A percentile compares a stretch with the other conserved stretches of the same genome.
Conservation (phyloP, 495 filamentous ascomycete genomes). For the Lepraria neglecta region DNA sequence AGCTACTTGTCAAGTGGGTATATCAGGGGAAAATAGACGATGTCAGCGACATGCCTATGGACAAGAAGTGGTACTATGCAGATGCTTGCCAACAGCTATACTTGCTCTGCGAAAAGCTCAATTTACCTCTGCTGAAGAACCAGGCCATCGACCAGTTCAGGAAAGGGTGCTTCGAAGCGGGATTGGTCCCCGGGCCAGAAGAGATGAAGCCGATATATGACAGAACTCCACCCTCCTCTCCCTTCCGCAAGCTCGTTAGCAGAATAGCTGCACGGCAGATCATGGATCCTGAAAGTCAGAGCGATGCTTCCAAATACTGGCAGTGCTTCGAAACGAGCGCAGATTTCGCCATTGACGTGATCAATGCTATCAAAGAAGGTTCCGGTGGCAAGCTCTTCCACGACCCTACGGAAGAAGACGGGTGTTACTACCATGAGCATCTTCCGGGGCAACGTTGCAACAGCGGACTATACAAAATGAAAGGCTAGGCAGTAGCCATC, state of each 20-base stretch:
- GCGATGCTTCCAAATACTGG: slow-evolving; percentile 38
- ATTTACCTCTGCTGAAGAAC: slow-evolving; percentile 42
- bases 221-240: slow-evolving; percentile 32
- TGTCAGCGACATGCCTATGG: slow-evolving; percentile 35
- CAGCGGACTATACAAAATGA: neutral
- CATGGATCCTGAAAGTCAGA: slow-evolving; percentile 44
- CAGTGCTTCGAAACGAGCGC: slow-evolving; percentile 40
- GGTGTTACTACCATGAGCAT: slow-evolving; percentile 44
- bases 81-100: slow-evolving; percentile 46
- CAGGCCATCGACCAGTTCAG: slow-evolving; percentile 46
- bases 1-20: slow-evolving; percentile 47
- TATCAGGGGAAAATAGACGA: slow-evolving; percentile 46
- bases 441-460: slow-evolving; percentile 31
- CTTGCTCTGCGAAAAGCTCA: slow-evolving; percentile 42
- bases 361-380: slow-evolving; percentile 42
- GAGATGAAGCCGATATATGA: slow-evolving; percentile 46
- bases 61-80: slow-evolving; percentile 44
- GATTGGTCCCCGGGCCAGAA: slow-evolving; percentile 43
- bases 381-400: slow-evolving; percentile 42
- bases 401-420: slow-evolving; percentile 40
- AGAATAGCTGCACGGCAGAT: slow-evolving; percentile 46
- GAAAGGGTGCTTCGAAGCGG: slow-evolving; percentile 37
- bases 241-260: slow-evolving; percentile 42
- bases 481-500: neutral
- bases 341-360: slow-evolving; percentile 43